Conservation (phyloP, 176 grass and related monocot species). For the Hordeum marinum region DNA sequence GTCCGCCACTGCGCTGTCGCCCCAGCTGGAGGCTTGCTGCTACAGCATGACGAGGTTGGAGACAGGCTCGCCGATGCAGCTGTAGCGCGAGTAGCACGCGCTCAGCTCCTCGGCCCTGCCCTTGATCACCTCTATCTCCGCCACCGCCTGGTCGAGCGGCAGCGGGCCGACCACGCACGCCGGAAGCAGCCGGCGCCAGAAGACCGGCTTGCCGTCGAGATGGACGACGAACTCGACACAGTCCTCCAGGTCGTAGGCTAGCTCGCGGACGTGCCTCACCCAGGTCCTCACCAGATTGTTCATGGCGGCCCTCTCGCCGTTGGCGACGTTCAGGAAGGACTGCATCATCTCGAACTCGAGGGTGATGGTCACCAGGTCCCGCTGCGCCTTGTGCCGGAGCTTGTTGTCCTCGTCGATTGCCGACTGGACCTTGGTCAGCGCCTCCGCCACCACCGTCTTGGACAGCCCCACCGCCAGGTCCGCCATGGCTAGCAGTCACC, state of each 20-base stretch:
- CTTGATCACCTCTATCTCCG: not conserved
- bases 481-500: not conserved
- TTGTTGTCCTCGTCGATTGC: slow-evolving; percentile 8
- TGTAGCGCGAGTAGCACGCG: not conserved
- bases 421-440: not conserved
- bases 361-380: not conserved
- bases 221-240: slow-evolving; percentile 11
- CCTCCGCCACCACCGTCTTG: not conserved
- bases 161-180: not conserved
- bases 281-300: too few relatives aligned
- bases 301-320: too few relatives aligned
- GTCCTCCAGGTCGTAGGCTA: slow-evolving; percentile 12
- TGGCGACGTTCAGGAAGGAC: not conserved
- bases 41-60: not conserved
- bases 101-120: slow-evolving; percentile 9
- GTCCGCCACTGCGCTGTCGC: not conserved
- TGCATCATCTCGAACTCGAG: slow-evolving; percentile 31
- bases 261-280: not conserved
- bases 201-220: not conserved
- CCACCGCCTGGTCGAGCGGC: not conserved
- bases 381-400: not conserved
- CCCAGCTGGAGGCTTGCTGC: not conserved
- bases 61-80: not conserved
- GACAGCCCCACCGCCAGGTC: slow-evolving; percentile 14
- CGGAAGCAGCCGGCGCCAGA: not conserved